Conservation (phyloP, 2,329 filamentous ascomycete species). For the Botrytis byssoidea region DNA sequence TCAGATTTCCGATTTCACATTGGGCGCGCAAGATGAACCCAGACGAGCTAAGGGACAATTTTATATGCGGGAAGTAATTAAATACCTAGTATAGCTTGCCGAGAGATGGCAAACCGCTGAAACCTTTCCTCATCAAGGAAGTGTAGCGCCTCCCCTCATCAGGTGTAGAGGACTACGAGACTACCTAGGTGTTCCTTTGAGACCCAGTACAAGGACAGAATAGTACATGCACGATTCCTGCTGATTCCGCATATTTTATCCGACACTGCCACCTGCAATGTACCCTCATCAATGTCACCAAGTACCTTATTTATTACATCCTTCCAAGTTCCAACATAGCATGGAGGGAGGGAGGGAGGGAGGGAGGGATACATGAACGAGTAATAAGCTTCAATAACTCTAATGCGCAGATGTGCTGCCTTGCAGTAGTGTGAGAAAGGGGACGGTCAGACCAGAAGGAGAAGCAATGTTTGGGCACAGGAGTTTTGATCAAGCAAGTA, state of each 20-base stretch:
- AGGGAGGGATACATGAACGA: neutral
- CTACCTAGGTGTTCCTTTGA: neutral
- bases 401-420: neutral
- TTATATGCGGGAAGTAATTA: neutral
- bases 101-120: neutral
- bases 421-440: conserved; percentile 7
- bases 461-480: neutral
- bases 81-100: neutral
- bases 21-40: conserved; percentile 9
- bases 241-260: neutral
- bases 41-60: neutral
- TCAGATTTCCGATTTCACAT: conserved; percentile 10
- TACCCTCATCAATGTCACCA: neutral
- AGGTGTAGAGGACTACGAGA: neutral
- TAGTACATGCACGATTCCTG: conserved; percentile 9
- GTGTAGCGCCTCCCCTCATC: neutral
- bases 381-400: neutral
- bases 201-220: neutral
- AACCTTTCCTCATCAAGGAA: neutral
- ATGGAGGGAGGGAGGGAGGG: neutral
- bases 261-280: conserved; percentile 18
- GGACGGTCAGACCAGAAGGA: neutral
- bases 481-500: neutral
- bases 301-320: neutral
- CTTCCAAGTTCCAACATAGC: neutral